A percentile compares a stretch with the other conserved stretches of the same genome.
Evolutionary conservation across 306 rosid genomes (phyloP).

Genomic region (Pachyrhizus erosus): DNA sequence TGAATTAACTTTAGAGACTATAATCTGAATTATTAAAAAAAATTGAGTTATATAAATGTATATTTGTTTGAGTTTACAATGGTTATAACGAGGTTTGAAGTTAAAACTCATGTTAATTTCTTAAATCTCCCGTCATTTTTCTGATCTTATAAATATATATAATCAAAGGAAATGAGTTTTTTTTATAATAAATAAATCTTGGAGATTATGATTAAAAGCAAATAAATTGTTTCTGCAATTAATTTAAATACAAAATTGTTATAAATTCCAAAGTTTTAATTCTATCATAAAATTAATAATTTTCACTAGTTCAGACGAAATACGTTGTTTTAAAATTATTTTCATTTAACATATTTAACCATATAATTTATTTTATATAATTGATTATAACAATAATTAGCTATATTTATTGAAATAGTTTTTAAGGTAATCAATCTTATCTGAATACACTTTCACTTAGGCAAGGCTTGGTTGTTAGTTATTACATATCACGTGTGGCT

Average conservation of each 20-base stretch:
- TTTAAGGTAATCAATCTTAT: background rate
- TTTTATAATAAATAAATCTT: background rate
- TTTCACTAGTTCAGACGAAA: too few species aligned
- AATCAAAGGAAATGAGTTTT: too few species aligned
- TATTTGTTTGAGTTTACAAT: background rate
- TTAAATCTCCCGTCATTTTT: too few species aligned
- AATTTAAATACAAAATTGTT: background rate
- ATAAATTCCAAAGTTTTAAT: background rate
- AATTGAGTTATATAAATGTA: background rate
- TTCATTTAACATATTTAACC: too few species aligned
- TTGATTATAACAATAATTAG: too few species aligned
- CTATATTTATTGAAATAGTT: too few species aligned
- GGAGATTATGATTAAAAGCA: background rate
- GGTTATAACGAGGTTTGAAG: background rate
- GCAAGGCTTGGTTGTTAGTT: background rate
- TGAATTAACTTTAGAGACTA: background rate
- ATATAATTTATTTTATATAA: too few species aligned
- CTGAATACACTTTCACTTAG: background rate
- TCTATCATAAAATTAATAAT: too few species aligned
- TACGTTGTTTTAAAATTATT: background rate
- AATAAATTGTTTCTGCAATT: background rate
- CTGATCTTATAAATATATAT: too few species aligned
- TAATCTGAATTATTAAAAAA: background rate
- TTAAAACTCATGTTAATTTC: background rate
- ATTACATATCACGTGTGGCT: background rate